Conservation (phyloP, 345 rosid species). For the Turnera subulata region DNA sequence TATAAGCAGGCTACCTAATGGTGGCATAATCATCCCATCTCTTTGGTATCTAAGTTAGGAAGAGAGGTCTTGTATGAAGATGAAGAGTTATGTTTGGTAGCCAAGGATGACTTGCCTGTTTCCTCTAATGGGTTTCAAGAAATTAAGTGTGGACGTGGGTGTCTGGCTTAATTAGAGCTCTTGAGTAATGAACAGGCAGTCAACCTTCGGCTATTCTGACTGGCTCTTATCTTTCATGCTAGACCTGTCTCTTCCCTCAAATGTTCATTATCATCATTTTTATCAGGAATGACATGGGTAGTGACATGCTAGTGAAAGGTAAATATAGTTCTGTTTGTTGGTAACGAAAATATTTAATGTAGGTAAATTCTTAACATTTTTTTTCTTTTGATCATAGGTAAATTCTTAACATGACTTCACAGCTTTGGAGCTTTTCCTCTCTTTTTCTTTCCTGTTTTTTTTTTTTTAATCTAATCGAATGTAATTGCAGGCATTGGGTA, state of each 20-base stretch:
- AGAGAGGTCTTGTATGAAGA: constrained; percentile 50
- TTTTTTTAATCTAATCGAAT: too few species aligned
- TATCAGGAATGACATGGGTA: background rate
- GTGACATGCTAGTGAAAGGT: too few species aligned
- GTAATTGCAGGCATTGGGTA: too few species aligned
- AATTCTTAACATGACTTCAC: too few species aligned
- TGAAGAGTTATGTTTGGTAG: constrained; percentile 38
- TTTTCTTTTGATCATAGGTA: too few species aligned
- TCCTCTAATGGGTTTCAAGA: constrained; percentile 8
- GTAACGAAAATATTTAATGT: too few species aligned
- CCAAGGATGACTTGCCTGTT: constrained; percentile 63
- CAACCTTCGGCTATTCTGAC: constrained; percentile 33
- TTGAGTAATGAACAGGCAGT: constrained; percentile 21
- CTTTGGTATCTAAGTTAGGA: constrained; percentile 3
- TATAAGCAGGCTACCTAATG: constrained; percentile 18
- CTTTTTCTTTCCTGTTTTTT: too few species aligned
- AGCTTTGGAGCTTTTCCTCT: too few species aligned
- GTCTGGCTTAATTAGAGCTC: background rate
- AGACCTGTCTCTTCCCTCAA: constrained; percentile 14
- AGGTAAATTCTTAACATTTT: too few species aligned
- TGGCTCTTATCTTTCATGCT: constrained; percentile 29
- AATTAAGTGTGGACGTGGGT: too few species aligned
- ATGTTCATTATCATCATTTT: background rate
- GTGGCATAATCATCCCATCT: background rate
- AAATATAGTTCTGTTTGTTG: constrained; percentile 11